Percentiles rank a stretch among this genome's conserved stretches.
phyloP scores from a whole-genome alignment of 2,329 filamentous ascomycete species.

The Ophiostoma sp. region DNA sequence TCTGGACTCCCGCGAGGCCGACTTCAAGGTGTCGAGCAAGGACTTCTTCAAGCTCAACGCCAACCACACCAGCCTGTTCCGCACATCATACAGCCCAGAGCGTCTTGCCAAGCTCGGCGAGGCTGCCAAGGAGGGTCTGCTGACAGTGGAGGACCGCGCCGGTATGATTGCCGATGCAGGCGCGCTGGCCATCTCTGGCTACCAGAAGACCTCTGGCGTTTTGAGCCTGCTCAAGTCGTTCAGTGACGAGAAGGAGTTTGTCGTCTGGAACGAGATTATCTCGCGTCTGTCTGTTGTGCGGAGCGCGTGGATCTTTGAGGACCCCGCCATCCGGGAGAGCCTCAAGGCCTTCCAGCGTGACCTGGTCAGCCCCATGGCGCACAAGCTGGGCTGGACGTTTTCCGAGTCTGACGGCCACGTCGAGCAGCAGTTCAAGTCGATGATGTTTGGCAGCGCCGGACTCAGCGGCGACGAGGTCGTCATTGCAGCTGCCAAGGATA shows the following conservation, averaged over 20 bases:
- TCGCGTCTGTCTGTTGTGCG: constrained; percentile 73
- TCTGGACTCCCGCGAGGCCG: constrained; percentile 63
- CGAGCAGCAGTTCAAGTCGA: constrained; percentile 87
- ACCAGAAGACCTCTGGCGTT: constrained; percentile 87
- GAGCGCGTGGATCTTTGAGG: constrained; percentile 83
- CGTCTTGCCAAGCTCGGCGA: constrained; percentile 81
- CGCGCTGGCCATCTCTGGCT: constrained; percentile 81
- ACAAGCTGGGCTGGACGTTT: constrained; percentile 85
- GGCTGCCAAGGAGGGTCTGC: constrained; percentile 72
- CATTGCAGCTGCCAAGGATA: constrained; percentile 74
- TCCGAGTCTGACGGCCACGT: constrained; percentile 80
- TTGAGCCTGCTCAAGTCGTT: constrained; percentile 82
- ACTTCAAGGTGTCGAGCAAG: constrained; percentile 69
- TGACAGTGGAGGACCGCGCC: constrained; percentile 84
- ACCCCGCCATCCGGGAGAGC: constrained; percentile 64
- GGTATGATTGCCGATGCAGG: constrained; percentile 94
- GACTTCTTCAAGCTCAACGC: constrained; percentile 98
- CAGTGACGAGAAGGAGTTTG: constrained; percentile 77
- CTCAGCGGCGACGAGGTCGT: constrained; percentile 73
- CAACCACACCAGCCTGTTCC: constrained; percentile 87
- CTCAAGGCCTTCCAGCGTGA: constrained; percentile 79
- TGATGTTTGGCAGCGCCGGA: constrained; percentile 82
- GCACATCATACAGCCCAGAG: constrained; percentile 79
- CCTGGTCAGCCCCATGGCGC: constrained; percentile 71
- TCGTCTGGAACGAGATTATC: constrained; percentile 92